Percentiles rank a stretch among this genome's conserved stretches.
Evolutionary conservation across 192 early-diverging fungal species (phyloP).

Genomic region (Podila verticillata): DNA sequence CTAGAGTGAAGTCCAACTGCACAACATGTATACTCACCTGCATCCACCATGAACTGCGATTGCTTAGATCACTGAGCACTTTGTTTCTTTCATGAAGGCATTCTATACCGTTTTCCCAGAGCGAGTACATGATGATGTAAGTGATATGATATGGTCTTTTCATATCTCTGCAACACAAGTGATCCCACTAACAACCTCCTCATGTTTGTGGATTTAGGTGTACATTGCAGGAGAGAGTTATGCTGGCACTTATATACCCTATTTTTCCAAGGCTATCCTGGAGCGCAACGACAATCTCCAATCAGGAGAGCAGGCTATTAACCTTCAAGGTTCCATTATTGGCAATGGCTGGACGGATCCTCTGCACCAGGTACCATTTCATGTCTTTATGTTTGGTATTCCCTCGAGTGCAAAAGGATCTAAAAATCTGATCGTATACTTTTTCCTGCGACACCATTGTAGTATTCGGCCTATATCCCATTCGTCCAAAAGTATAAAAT

Average conservation of each 20-base stretch:
- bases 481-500: constrained; percentile 16
- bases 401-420: background rate
- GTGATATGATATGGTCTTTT: background rate
- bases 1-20: too few relatives aligned
- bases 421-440: background rate
- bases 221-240: constrained; percentile 73
- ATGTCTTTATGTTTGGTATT: background rate
- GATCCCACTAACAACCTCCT: too few relatives aligned
- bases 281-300: constrained; percentile 44
- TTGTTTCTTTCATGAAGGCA: constrained; percentile 59
- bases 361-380: constrained; percentile 56
- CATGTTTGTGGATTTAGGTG: constrained; percentile 37
- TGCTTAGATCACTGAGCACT: constrained; percentile 50
- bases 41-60: too few relatives aligned
- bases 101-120: constrained; percentile 64
- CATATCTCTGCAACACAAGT: too few relatives aligned
- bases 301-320: constrained; percentile 34
- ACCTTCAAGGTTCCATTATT: constrained; percentile 66
- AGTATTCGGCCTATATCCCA: constrained; percentile 40
- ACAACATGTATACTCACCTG: too few relatives aligned
- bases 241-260: constrained; percentile 73
- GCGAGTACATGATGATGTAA: constrained; percentile 54
- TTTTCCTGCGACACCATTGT: background rate
- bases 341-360: constrained; percentile 77
- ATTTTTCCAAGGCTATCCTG: constrained; percentile 53